A percentile compares a stretch with the other conserved stretches of the same genome.
Evolutionary conservation across 1,139 yeast species (phyloP).

Genomic region (Yamadazyma pseudoaaseri): DNA sequence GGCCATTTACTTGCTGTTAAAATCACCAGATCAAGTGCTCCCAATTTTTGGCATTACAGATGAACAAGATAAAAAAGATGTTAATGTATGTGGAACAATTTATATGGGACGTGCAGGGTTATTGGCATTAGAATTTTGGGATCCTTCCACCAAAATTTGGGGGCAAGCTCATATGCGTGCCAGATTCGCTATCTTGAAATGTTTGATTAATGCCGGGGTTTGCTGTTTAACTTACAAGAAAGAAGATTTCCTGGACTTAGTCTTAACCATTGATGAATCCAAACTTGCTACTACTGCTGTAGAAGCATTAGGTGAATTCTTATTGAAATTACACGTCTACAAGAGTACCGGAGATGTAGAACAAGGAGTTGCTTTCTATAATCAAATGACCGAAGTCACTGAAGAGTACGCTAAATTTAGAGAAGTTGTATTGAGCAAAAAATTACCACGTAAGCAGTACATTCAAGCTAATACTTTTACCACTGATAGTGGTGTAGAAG

Average conservation of each 20-base stretch:
- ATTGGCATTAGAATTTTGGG: conserved; percentile 81
- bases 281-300: conserved; percentile 70
- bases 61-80: conserved; percentile 58
- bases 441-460: conserved; percentile 79
- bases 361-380: conserved; percentile 62
- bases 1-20: conserved; percentile 76
- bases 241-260: conserved; percentile 56
- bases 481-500: conserved; percentile 41
- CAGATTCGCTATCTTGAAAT: conserved; percentile 77
- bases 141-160: conserved; percentile 78
- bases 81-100: conserved; percentile 64
- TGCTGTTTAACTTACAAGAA: conserved; percentile 51
- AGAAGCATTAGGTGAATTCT: conserved; percentile 68
- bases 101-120: conserved; percentile 90
- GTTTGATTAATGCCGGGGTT: conserved; percentile 68
- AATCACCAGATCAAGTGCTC: conserved; percentile 54
- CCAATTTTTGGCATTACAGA: conserved; percentile 68
- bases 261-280: conserved; percentile 54
- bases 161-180: conserved; percentile 98
- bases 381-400: conserved; percentile 64
- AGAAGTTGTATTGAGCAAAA: conserved; percentile 65
- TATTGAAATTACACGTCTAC: conserved; percentile 70
- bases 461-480: conserved; percentile 75
- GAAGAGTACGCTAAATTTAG: conserved; percentile 63
- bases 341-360: conserved; percentile 74